Conservation (phyloP, 257 asterid genomes). For the Ajuga chamaepitys region DNA sequence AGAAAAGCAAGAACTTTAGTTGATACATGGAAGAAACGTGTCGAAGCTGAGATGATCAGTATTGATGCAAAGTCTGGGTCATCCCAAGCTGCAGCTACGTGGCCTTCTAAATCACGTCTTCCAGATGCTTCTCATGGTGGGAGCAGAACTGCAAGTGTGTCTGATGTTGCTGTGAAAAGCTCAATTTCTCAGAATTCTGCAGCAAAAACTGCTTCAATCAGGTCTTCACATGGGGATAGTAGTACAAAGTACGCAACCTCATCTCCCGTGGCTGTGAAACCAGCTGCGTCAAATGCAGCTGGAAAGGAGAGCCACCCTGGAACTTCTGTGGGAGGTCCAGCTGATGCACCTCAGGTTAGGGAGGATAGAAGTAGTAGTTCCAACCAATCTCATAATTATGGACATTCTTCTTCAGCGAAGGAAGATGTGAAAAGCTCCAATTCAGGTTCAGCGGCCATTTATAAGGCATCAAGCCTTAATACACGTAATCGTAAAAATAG, state of each 20-base stretch:
- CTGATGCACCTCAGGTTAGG: constrained; percentile 45
- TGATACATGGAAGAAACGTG: constrained; percentile 96
- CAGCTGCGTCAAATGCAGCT: constrained; percentile 40
- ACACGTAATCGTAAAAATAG: constrained; percentile 45
- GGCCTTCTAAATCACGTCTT: constrained; percentile 72
- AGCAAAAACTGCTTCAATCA: constrained; percentile 40
- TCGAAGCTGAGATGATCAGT: constrained; percentile 81
- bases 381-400: constrained; percentile 53
- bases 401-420: constrained; percentile 51
- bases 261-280: constrained; percentile 53
- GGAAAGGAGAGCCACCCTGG: constrained; percentile 55
- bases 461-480: constrained; percentile 41
- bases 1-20: constrained; percentile 80
- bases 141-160: constrained; percentile 38
- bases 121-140: constrained; percentile 60
- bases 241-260: constrained; percentile 42
- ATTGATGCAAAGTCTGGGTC: constrained; percentile 61
- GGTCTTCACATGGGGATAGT: constrained; percentile 57
- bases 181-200: constrained; percentile 46
- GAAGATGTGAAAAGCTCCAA: constrained; percentile 48
- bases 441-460: constrained; percentile 37
- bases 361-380: constrained; percentile 85
- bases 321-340: constrained; percentile 27
- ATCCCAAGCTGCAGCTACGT: constrained; percentile 31
- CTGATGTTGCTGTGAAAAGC: constrained; percentile 59